phyloP scores from a whole-genome alignment of 805 yeast species.

The Pichia nanzhaoensis region DNA sequence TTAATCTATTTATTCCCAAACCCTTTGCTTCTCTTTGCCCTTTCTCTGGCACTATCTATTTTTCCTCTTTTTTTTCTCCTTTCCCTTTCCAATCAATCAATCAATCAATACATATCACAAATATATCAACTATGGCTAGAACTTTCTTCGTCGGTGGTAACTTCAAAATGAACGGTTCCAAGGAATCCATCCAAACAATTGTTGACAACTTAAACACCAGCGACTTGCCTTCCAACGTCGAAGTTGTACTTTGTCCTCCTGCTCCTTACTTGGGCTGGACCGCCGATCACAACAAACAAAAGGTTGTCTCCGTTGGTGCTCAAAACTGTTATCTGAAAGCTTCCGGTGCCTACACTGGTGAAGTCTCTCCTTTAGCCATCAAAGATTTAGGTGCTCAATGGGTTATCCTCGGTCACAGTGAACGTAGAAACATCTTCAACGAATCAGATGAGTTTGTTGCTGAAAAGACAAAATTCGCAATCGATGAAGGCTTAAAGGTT shows the following conservation, averaged over 20 bases:
- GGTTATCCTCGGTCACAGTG: slow-evolving; percentile 97
- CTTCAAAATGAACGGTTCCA: slow-evolving; percentile 97
- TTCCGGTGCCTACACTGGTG: slow-evolving; percentile 98
- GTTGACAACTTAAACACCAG: slow-evolving; percentile 78
- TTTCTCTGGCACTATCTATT: no score
- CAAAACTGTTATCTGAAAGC: slow-evolving; percentile 86
- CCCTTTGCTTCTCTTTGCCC: no score
- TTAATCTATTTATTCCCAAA: no score
- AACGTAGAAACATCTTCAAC: slow-evolving; percentile 90
- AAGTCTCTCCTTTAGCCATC: slow-evolving; percentile 79
- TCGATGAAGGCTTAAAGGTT: slow-evolving; percentile 83
- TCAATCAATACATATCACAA: no score
- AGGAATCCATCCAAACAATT: slow-evolving; percentile 74
- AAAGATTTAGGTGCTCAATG: slow-evolving; percentile 89
- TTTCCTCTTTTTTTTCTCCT: no score
- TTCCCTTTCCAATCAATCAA: no score
- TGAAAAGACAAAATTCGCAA: slow-evolving; percentile 88
- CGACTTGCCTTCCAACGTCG: slow-evolving; percentile 66
- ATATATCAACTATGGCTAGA: slow-evolving; percentile 22
- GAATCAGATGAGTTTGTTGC: slow-evolving; percentile 91
- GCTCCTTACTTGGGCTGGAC: slow-evolving; percentile 85
- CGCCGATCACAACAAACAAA: slow-evolving; percentile 56
- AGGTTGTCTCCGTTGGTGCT: slow-evolving; percentile 76
- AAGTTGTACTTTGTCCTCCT: slow-evolving; percentile 96
- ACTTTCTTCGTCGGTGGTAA: slow-evolving; percentile 96